Evolutionary conservation across 2,329 filamentous ascomycete species (phyloP).

Genomic region (Scedosporium boydii): DNA sequence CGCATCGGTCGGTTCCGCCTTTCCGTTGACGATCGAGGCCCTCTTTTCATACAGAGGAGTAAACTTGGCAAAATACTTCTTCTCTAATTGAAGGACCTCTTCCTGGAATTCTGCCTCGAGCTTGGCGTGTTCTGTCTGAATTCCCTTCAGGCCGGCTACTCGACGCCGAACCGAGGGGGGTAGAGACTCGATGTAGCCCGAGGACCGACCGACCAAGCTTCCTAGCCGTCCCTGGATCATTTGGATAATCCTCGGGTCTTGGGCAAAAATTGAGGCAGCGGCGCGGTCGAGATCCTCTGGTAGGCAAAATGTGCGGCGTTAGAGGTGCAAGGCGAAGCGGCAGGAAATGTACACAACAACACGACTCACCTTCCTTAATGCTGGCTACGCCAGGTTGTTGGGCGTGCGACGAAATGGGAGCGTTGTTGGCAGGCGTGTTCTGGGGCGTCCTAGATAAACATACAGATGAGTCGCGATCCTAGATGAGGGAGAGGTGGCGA

Average conservation of each 20-base stretch:
- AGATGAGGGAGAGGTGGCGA: background rate
- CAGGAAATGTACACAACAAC: slow-evolving; percentile 1
- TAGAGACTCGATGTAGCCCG: slow-evolving; percentile 95
- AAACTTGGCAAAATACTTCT: slow-evolving; percentile 99
- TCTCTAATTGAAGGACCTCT: slow-evolving; percentile 94
- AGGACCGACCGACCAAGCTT: slow-evolving; percentile 85
- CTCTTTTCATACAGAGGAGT: slow-evolving; percentile 95
- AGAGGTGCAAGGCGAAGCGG: background rate
- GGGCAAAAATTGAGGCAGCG: slow-evolving; percentile 86
- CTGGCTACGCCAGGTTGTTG: slow-evolving; percentile 89
- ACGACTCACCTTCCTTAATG: slow-evolving; percentile 85
- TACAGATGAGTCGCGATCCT: background rate
- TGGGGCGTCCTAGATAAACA: slow-evolving; percentile 68
- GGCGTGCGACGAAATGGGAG: slow-evolving; percentile 94
- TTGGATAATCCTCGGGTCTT: slow-evolving; percentile 87
- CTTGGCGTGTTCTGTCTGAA: slow-evolving; percentile 98
- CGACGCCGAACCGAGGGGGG: slow-evolving; percentile 82
- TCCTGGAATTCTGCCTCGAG: slow-evolving; percentile 98
- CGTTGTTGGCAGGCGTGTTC: slow-evolving; percentile 92
- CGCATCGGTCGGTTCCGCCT: slow-evolving; percentile 72
- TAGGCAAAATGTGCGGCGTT: slow-evolving; percentile 11
- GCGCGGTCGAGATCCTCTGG: slow-evolving; percentile 85
- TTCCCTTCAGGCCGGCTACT: slow-evolving; percentile 90
- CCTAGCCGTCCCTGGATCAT: slow-evolving; percentile 98
- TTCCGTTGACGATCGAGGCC: slow-evolving; percentile 83